Evolutionary conservation across 306 rosid species (phyloP).

Genomic region (Quercus ilex): DNA sequence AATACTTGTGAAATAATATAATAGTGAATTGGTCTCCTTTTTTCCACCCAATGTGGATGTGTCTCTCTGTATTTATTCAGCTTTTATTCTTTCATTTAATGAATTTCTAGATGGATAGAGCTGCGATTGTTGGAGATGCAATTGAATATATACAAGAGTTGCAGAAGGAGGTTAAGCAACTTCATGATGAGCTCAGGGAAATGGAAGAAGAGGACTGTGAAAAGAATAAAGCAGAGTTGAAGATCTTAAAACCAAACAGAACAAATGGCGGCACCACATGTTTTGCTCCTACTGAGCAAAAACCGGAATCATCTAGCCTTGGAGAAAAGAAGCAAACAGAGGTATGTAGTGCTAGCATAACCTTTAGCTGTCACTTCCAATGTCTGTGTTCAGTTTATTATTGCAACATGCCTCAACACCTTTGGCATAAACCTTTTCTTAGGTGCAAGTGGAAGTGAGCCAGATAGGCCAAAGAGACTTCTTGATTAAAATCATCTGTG

Average conservation of each 20-base stretch:
- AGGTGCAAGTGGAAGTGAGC: constrained; percentile 66
- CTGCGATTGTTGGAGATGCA: constrained; percentile 66
- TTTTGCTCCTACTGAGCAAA: constrained; percentile 21
- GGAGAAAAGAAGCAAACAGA: constrained; percentile 21
- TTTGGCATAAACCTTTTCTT: constrained; percentile 9
- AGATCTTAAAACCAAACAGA: constrained; percentile 7
- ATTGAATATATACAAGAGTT: constrained; percentile 63
- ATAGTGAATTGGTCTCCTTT: not conserved
- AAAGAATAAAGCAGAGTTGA: constrained; percentile 23
- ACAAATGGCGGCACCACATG: constrained; percentile 20
- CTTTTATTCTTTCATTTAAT: not conserved
- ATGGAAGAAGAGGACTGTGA: constrained; percentile 44
- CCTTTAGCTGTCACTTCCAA: not conserved
- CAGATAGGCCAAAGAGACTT: constrained; percentile 42
- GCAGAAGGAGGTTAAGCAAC: constrained; percentile 38
- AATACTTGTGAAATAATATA: not conserved
- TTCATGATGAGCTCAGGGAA: constrained; percentile 43
- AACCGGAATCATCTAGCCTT: constrained; percentile 25
- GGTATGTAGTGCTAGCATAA: constrained; percentile 31
- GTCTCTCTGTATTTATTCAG: constrained; percentile 4
- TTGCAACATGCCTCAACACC: not conserved
- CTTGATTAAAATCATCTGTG: constrained; percentile 46
- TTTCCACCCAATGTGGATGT: not conserved
- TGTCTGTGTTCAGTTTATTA: not conserved
- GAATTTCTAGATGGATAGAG: constrained; percentile 66